Base-by-base conservation (phyloP, 1,284 basidiomycete genomes). In the Cutaneotrichosporon mucoides region DNA sequence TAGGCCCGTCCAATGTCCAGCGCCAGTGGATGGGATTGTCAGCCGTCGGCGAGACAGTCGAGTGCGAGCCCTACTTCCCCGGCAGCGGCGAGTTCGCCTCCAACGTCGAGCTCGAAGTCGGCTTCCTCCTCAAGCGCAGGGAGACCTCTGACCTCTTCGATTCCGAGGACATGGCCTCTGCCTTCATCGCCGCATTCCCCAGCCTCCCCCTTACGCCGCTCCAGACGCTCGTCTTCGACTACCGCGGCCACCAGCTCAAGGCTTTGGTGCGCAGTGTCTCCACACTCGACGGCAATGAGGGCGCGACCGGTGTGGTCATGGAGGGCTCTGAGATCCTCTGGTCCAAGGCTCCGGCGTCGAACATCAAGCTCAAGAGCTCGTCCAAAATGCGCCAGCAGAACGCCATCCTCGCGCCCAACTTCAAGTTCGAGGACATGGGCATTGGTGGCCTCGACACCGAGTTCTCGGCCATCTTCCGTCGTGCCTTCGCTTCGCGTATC, bases 341-440 rank as follows among this genome's bases (percentile, higher is more conserved):
- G 78, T 81, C 91, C 76, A 95, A 96, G 76, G 88, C 90, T 3
- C 83, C 87, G 0, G 82, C 86, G 51, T 90, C 88, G 67, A 76
- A 82, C 15, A 90, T 99, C 75, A 94, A 92, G 80, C 82, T 99
- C 73, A 97, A 95, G 79, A 88, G 90, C 33, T 93, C 90, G 65
- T 86, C 89, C 10, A 97, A 91, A 76, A 90, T 90, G 70, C 86
- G 91, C 0, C 87, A 92, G 4, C 86, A 93, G 11, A 99, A 98
- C 74, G 93, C 95, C 0, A 97, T 99, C 69, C 83, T 99, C 8
- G 88, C 93, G 1, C 92, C 96, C 3, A 98, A 98, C 80, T 99
- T 99, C 85, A 98, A 96, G 79, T 99, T 99, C 68, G 91, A 97
- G 75, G 96, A 99, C 77, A 99, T 99, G 95, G 96, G 96, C 34